Evolutionary conservation across 169 alveolate species (phyloP), one percentile per base, ranked within the genome.

Genomic region (Cryptosporidium ubiquitum): DNA sequence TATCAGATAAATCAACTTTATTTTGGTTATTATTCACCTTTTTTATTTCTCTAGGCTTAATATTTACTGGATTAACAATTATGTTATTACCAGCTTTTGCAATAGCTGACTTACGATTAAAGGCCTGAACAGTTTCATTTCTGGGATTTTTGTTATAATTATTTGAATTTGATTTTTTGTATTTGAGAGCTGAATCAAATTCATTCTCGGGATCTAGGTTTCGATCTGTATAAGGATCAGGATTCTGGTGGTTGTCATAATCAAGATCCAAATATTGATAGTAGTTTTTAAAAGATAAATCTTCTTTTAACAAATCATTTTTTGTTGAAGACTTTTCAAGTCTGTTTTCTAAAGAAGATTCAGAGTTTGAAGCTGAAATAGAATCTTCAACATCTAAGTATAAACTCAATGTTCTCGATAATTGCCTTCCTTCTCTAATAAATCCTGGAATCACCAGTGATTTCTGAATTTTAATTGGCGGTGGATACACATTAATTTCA

Each of bases 321-420:
- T 55, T 55, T 7, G 37, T 55, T 55, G 66, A 35, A 1, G n/a
- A 1, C 18, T 26, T 55, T 26, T 55, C 66, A 55, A 55, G 7
- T 70, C 44, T 70, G 7, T 58, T 49, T n/a, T 29, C 47, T 14
- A 26, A 35, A 51, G 84, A 70, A 49, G 66, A 10, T 16, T 26
- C 68, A 26, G 84, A 49, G 66, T 58, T 33, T 20, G 68, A 49
- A 29, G 10, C 31, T 16, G 85, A 51, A 37, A 37, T 31, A 3
- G 61, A 33, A 40, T 52, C 55, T 3, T 73, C 57, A 55, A 35
- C 61, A 18, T 51, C 42, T 20, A 73, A 35, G 55, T 16, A 33
- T 23, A 73, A 55, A 1, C 85, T 73, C 70, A 73, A 73, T 55
- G 85, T 42, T 73, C 85, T 73, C 5, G 85, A 73, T 9, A 73